These are phyloP conservation scores for Nephelium lappaceum DNA, from an alignment of 345 rosid species.

Conservation along the genomic window DNA sequence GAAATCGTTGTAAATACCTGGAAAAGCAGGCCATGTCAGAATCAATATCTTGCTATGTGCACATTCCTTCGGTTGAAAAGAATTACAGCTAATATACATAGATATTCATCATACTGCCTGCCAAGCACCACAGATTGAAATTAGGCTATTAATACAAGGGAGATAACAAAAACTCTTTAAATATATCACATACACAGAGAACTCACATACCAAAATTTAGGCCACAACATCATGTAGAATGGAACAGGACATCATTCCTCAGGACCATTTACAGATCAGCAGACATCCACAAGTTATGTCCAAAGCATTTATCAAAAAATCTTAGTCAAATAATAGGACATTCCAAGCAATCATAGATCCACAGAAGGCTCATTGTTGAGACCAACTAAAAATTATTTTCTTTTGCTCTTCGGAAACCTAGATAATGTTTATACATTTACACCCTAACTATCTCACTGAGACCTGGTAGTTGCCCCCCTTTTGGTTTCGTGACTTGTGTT, in stretches of 20 bases:
- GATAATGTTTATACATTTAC: neutral
- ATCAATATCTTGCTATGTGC: neutral
- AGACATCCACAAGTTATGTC: neutral
- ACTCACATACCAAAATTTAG: neutral
- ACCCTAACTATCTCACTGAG: slow-evolving; percentile 22
- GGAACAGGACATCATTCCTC: neutral
- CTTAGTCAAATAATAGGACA: neutral
- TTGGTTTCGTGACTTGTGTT: slow-evolving; percentile 27
- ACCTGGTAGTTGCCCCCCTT: slow-evolving; percentile 22
- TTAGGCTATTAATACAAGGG: neutral
- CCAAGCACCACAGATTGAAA: slow-evolving; percentile 2
- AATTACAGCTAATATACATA: slow-evolving; percentile 11
- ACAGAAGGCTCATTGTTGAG: neutral
- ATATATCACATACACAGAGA: neutral
- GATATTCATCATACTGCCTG: neutral
- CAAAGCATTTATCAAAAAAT: neutral
- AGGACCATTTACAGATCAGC: too few species aligned
- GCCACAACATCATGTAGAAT: neutral
- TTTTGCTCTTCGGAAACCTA: neutral
- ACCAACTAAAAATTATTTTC: neutral
- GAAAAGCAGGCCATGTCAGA: neutral
- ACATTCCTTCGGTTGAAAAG: neutral
- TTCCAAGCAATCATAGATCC: neutral
- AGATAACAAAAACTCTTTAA: neutral
- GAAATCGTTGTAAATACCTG: slow-evolving; percentile 14